Base-by-base conservation (phyloP, 352 stramenopile species). In the Thraustochytrium striatum region DNA sequence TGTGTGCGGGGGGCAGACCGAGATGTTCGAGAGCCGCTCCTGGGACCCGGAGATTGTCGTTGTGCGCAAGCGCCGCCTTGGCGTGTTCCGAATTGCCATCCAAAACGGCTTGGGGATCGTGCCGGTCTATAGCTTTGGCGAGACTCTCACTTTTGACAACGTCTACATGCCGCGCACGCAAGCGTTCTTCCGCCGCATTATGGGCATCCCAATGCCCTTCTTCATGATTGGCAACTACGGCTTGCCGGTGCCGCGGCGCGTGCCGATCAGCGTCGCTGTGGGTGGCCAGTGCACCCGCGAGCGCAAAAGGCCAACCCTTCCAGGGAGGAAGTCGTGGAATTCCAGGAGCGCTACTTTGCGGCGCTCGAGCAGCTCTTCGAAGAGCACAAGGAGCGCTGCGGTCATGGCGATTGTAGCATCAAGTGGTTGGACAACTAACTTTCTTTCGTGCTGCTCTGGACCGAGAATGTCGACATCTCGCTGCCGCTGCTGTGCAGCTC, bases 71-170 rank as follows among this genome's bases (percentile, higher is more conserved):
- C 55, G 70, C 5, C 38, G 70, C 16, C 55, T 28, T n/a, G 70
- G 70, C 2, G 33, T 80, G 25, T 72, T 80, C 58, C 79, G 79
- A 32, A 69, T 80, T 28, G 70, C 70, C 9, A 80, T 72, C 28
- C 70, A 80, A 39, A 57, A 80, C 8, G 55, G 55, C 16, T 19
- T 75, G 0, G 70, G 70, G 13, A 72, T 80, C n/a, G 50, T 80
- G 55, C 70, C 70, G 28, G 58, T 80, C 3, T 80, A 43, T 47
- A 72, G 70, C 28, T 80, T 80, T 81, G 70, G 70, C 19, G 70
- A 80, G 70, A 3, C 55, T 5, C 55, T 58, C 28, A 70, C 57
- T 53, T 80, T 80, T 39, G 58, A 69, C 30, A 80, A 80, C 33
- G 57, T 80, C 0, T 69, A 80, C 58, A 72, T 69, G 70, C 70